These are phyloP conservation scores for Penicillium sp. DNA, from an alignment of 2,329 filamentous ascomycete genomes.

Conservation along the genomic window DNA sequence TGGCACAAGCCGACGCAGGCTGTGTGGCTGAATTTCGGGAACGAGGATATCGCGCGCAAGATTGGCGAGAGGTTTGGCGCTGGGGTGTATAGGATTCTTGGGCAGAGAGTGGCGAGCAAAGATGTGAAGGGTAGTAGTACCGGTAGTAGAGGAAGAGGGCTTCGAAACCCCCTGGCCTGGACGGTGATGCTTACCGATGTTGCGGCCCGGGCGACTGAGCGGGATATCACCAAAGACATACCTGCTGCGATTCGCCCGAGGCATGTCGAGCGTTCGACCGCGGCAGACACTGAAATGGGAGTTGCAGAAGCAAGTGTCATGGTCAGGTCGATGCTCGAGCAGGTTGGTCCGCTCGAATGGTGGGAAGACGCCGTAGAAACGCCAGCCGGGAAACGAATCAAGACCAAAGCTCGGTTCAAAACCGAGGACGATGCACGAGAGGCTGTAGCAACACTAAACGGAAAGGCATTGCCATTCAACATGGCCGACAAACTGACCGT, in stretches of 20 bases:
- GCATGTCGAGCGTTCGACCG: background rate
- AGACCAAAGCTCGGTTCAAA: slow-evolving; percentile 38
- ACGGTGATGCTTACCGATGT: slow-evolving; percentile 21
- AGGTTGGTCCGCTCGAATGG: slow-evolving; percentile 1
- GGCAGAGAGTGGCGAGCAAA: no score
- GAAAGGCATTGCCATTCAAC: slow-evolving; percentile 28
- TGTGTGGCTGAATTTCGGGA: slow-evolving; percentile 22
- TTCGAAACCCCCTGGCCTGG: slow-evolving; percentile 20
- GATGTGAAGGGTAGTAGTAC: no score
- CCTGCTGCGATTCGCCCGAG: slow-evolving; percentile 16
- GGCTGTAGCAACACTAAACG: slow-evolving; percentile 31
- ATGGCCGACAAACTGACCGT: slow-evolving; percentile 33
- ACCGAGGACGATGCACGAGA: slow-evolving; percentile 34
- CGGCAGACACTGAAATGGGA: background rate
- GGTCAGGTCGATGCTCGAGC: slow-evolving; percentile 10
- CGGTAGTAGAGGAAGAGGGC: no score
- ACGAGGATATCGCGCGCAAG: slow-evolving; percentile 18
- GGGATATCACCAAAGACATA: slow-evolving; percentile 18
- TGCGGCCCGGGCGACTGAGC: slow-evolving; percentile 14
- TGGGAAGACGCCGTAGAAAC: slow-evolving; percentile 17
- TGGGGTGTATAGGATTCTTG: slow-evolving; percentile 16
- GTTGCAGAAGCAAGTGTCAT: slow-evolving; percentile 12
- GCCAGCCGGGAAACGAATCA: slow-evolving; percentile 31
- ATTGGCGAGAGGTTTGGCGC: slow-evolving; percentile 20
- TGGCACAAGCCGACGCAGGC: slow-evolving; percentile 23